Percentiles rank a stretch among this genome's conserved stretches.
Evolutionary conservation across 2,329 filamentous ascomycete genomes (phyloP).

Genomic region (Pseudogymnoascus sp.): DNA sequence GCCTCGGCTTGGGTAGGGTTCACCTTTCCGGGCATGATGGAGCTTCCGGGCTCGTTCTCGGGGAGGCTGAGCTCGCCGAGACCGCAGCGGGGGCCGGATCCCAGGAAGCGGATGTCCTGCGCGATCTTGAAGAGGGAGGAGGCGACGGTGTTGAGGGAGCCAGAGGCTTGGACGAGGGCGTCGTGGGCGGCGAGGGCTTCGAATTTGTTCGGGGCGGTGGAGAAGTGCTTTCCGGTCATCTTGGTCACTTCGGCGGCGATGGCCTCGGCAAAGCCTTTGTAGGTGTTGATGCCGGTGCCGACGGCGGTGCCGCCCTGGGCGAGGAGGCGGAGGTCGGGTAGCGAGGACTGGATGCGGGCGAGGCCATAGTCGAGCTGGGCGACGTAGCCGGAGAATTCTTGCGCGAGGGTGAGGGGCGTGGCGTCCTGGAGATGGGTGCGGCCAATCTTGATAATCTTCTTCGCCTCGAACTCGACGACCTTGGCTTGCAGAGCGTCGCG

Average conservation of each 20-base stretch:
- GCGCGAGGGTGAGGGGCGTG: conserved; percentile 86
- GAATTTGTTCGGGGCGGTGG: conserved; percentile 98
- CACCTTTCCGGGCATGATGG: conserved; percentile 99
- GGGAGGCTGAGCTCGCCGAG: conserved; percentile 88
- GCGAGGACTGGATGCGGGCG: conserved; percentile 71
- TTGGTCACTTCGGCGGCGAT: conserved; percentile 85
- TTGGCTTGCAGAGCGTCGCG: conserved; percentile 80
- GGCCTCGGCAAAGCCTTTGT: conserved; percentile 87
- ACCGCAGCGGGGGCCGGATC: conserved; percentile 90
- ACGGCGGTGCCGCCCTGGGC: conserved; percentile 96
- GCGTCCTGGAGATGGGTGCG: conserved; percentile 96
- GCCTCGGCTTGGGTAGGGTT: conserved; percentile 98
- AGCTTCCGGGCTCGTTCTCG: conserved; percentile 95
- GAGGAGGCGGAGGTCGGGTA: conserved; percentile 78
- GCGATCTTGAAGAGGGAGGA: conserved; percentile 94
- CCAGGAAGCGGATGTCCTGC: conserved; percentile 94
- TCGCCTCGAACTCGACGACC: conserved; percentile 74
- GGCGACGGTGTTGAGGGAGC: conserved; percentile 87
- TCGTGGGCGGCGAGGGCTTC: conserved; percentile 95
- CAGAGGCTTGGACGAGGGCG: conserved; percentile 88
- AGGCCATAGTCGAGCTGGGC: conserved; percentile 89
- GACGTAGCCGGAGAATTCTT: conserved; percentile 97
- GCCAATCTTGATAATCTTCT: conserved; percentile 97
- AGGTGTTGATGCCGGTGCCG: conserved; percentile 95
- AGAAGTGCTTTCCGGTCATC: conserved; percentile 88